phyloP scores from a whole-genome alignment of 345 rosid species.

The Kandelia obovata region DNA sequence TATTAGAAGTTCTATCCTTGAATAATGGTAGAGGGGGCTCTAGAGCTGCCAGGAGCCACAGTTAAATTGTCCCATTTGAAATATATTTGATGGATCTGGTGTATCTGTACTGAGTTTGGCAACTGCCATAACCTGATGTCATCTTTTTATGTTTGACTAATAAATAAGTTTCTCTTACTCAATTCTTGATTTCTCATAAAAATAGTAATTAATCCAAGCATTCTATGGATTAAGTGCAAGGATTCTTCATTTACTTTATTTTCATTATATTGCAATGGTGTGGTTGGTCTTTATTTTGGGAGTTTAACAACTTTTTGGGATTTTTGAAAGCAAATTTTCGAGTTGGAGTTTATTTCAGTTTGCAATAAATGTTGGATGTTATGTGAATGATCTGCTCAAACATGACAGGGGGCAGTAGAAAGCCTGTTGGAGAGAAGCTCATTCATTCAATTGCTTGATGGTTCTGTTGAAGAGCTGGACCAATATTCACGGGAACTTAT shows the following conservation, averaged over 20 bases:
- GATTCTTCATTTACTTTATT: background rate
- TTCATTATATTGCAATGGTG: background rate
- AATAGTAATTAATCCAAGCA: no score
- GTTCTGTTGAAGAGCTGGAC: conserved; percentile 62
- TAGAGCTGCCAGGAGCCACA: no score
- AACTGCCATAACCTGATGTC: background rate
- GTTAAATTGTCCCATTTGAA: no score
- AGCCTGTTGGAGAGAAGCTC: conserved; percentile 87
- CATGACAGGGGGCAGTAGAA: conserved; percentile 92
- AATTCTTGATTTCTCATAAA: no score
- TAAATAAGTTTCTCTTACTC: background rate
- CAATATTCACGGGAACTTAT: conserved; percentile 51
- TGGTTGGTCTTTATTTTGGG: background rate
- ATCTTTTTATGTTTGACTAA: background rate
- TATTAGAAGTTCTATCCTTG: no score
- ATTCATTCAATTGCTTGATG: conserved; percentile 64
- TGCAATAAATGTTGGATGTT: background rate
- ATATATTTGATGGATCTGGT: no score
- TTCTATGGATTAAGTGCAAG: no score
- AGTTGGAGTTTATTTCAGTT: background rate
- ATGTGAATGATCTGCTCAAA: conserved; percentile 5
- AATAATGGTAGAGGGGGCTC: no score
- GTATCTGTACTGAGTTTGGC: background rate
- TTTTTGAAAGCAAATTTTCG: no score
- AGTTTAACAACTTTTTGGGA: background rate